These are phyloP conservation scores for Globisporangium splendens DNA, from an alignment of 352 stramenopile species.

Conservation along the genomic window DNA sequence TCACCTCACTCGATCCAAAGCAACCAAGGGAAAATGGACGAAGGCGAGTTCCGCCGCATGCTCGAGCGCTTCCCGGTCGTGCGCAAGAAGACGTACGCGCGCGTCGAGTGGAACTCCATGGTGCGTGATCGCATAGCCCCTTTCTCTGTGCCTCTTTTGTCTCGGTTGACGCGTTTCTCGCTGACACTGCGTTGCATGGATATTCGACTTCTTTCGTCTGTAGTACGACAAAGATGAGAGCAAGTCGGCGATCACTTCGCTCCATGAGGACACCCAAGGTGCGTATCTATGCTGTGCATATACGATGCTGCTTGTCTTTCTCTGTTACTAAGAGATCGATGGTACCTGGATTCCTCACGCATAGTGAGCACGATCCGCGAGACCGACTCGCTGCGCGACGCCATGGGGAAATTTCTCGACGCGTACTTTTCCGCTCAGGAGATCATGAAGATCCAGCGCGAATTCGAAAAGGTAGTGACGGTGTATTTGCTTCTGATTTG, in stretches of 20 bases:
- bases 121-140: constrained; percentile 19
- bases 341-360: neutral
- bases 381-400: constrained; percentile 39
- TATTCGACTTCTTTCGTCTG: too few relatives aligned
- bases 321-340: neutral
- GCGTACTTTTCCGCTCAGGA: constrained; percentile 62
- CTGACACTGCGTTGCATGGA: too few relatives aligned
- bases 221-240: constrained; percentile 21
- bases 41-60: constrained; percentile 60
- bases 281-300: neutral
- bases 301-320: neutral
- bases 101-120: constrained; percentile 79
- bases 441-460: constrained; percentile 48
- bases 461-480: constrained; percentile 51
- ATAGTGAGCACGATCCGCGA: constrained; percentile 27
- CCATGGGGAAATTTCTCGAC: constrained; percentile 61
- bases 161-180: too few relatives aligned
- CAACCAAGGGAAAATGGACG: constrained; percentile 44
- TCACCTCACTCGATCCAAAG: neutral
- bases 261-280: constrained; percentile 10
- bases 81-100: constrained; percentile 73
- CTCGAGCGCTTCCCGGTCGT: constrained; percentile 74
- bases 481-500: neutral
- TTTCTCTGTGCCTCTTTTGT: neutral
- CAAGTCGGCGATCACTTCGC: constrained; percentile 9